phyloP scores from a whole-genome alignment of 345 rosid genomes.

The Salix viminalis region DNA sequence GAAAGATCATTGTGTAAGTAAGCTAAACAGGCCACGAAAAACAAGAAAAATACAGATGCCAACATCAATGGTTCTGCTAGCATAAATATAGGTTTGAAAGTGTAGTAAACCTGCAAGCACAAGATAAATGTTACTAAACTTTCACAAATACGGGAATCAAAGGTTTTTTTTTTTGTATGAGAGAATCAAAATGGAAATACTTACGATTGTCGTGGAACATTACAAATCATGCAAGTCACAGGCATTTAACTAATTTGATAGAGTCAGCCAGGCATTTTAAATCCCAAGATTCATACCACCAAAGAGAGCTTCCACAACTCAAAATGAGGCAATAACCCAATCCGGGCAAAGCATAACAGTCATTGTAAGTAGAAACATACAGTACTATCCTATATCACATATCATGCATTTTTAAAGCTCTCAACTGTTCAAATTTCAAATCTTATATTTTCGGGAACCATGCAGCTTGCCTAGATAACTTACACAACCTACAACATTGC shows the following conservation, averaged over 20 bases:
- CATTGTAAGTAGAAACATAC: not conserved
- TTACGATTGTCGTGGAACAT: not conserved
- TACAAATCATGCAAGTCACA: not conserved
- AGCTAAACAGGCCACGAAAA: conserved; percentile 68
- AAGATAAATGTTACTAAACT: not conserved
- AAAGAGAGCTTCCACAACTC: not conserved
- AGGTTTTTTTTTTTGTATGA: not conserved
- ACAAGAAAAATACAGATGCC: conserved; percentile 67
- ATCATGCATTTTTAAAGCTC: not conserved
- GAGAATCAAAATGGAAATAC: not conserved
- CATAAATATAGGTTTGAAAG: conserved; percentile 92
- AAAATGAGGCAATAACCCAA: not conserved
- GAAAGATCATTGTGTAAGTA: conserved; percentile 82
- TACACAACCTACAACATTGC: not conserved
- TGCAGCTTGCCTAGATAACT: not conserved
- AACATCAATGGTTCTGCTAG: conserved; percentile 95
- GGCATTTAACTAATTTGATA: not conserved
- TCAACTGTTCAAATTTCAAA: not conserved
- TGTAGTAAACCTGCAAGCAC: conserved; percentile 72
- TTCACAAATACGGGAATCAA: not conserved
- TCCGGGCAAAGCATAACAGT: not conserved
- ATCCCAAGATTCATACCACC: not conserved
- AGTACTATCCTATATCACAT: not conserved
- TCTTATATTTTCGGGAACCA: not conserved
- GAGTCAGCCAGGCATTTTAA: not conserved